A percentile compares a stretch with the other conserved stretches of the same genome.
These are phyloP conservation scores for Neobulgaria alba DNA, from an alignment of 2,329 filamentous ascomycete genomes.

Conservation along the genomic window DNA sequence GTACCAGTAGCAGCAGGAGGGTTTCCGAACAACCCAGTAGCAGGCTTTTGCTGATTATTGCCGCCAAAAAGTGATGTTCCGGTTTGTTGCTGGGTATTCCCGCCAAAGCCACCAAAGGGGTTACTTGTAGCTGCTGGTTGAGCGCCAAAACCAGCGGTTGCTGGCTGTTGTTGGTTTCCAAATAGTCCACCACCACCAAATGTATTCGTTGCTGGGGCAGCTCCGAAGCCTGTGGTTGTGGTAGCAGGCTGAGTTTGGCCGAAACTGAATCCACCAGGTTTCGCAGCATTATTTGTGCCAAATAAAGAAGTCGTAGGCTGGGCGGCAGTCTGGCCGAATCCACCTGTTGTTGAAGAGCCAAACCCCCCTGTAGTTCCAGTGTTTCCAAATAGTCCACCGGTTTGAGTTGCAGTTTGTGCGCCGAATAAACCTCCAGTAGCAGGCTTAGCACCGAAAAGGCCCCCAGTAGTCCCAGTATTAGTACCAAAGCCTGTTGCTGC, in stretches of 20 bases:
- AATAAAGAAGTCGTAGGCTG: conserved; percentile 22
- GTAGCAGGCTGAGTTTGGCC: conserved; percentile 14
- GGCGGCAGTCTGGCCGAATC: conserved; percentile 25
- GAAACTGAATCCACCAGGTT: conserved; percentile 28
- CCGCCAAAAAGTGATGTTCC: conserved; percentile 29
- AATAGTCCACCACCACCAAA: conserved; percentile 32
- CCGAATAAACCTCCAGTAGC: conserved; percentile 35
- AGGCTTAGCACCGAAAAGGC: conserved; percentile 34
- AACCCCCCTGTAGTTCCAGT: conserved; percentile 31
- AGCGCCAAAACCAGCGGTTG: conserved; percentile 31
- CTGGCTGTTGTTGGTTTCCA: conserved; percentile 24
- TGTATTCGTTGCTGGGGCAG: conserved; percentile 16
- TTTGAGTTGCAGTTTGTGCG: conserved; percentile 22
- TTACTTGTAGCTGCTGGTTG: conserved; percentile 33
- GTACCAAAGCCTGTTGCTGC: conserved; percentile 40
- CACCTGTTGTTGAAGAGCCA: conserved; percentile 27
- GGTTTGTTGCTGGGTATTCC: conserved; percentile 31
- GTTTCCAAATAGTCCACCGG: conserved; percentile 19
- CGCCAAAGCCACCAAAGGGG: conserved; percentile 35
- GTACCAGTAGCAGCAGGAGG: conserved; percentile 23
- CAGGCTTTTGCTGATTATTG: conserved; percentile 31
- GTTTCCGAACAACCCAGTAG: conserved; percentile 36
- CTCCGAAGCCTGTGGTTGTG: conserved; percentile 21
- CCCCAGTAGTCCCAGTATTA: conserved; percentile 24
- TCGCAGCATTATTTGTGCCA: conserved; percentile 31